Evolutionary conservation across 768 basidiomycete genomes (phyloP).

Genomic region (Auricularia sp.): DNA sequence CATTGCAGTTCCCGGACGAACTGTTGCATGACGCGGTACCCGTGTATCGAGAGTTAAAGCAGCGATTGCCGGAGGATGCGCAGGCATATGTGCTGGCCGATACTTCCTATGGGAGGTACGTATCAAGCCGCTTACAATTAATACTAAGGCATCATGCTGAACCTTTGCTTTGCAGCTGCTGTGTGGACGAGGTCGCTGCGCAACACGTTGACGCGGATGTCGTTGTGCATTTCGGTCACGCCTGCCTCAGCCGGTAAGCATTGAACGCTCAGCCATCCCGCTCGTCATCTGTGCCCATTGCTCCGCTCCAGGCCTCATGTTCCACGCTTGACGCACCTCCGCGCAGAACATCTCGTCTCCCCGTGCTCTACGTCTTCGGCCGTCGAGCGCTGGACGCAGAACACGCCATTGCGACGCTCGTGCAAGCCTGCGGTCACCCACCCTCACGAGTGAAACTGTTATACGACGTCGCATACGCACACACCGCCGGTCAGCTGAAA

Average conservation of each 20-base stretch:
- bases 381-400: conserved; percentile 52
- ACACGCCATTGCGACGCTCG: conserved; percentile 36
- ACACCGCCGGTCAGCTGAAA: conserved; percentile 42
- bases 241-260: conserved; percentile 78
- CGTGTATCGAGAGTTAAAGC: conserved; percentile 61
- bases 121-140: neutral
- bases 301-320: too few relatives aligned
- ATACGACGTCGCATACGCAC: conserved; percentile 71
- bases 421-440: conserved; percentile 14
- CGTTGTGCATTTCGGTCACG: conserved; percentile 92
- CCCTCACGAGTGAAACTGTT: conserved; percentile 41
- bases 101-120: conserved; percentile 92
- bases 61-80: conserved; percentile 26
- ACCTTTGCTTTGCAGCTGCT: conserved; percentile 51
- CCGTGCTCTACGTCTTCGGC: conserved; percentile 87
- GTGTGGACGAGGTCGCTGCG: conserved; percentile 92
- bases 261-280: too few relatives aligned
- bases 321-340: neutral
- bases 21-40: conserved; percentile 78
- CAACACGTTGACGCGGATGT: conserved; percentile 88
- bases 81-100: conserved; percentile 89
- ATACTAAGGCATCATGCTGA: too few relatives aligned
- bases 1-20: conserved; percentile 94
- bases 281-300: too few relatives aligned
- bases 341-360: conserved; percentile 70